These are phyloP conservation scores for Neonectria punicea DNA, from an alignment of 2,329 filamentous ascomycete species.

Conservation along the genomic window DNA sequence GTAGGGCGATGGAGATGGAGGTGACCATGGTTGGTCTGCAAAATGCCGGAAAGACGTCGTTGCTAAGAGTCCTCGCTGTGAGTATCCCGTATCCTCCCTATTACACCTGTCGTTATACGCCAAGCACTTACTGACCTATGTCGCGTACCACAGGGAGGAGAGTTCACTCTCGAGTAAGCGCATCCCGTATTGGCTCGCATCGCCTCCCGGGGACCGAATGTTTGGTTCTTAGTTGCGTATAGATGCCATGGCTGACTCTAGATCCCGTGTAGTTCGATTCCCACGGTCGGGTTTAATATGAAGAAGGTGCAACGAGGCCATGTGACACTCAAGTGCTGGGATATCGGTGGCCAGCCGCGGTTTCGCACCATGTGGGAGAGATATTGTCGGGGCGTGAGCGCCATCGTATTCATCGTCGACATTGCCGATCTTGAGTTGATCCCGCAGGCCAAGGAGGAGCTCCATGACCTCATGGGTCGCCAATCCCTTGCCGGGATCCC, in stretches of 20 bases:
- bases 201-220: slow-evolving; percentile 20
- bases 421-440: slow-evolving; percentile 86
- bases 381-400: slow-evolving; percentile 97
- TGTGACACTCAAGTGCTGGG: slow-evolving; percentile 99
- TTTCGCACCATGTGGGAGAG: slow-evolving; percentile 99
- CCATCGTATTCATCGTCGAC: slow-evolving; percentile 98
- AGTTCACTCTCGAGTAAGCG: slow-evolving; percentile 97
- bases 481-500: slow-evolving; percentile 89
- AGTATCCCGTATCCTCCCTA: slow-evolving; percentile 52
- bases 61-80: slow-evolving; percentile 94
- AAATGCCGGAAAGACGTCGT: slow-evolving; percentile 96
- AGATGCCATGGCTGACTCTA: slow-evolving; percentile 50
- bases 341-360: slow-evolving; percentile 94
- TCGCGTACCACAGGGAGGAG: slow-evolving; percentile 76
- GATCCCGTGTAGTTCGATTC: slow-evolving; percentile 81
- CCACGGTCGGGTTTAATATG: slow-evolving; percentile 99
- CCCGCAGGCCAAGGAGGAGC: slow-evolving; percentile 88
- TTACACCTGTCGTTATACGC: slow-evolving; percentile 7
- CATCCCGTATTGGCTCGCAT: slow-evolving; percentile 31
- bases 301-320: slow-evolving; percentile 98
- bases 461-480: slow-evolving; percentile 89
- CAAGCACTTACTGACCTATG: slow-evolving; percentile 35
- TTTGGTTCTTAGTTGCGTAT: slow-evolving; percentile 8
- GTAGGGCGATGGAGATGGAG: slow-evolving; percentile 98
- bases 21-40: slow-evolving; percentile 99